Evolutionary conservation across 2,329 filamentous ascomycete genomes (phyloP), one percentile per base, ranked within the genome.

Genomic region (Alternaria brassicicola): DNA sequence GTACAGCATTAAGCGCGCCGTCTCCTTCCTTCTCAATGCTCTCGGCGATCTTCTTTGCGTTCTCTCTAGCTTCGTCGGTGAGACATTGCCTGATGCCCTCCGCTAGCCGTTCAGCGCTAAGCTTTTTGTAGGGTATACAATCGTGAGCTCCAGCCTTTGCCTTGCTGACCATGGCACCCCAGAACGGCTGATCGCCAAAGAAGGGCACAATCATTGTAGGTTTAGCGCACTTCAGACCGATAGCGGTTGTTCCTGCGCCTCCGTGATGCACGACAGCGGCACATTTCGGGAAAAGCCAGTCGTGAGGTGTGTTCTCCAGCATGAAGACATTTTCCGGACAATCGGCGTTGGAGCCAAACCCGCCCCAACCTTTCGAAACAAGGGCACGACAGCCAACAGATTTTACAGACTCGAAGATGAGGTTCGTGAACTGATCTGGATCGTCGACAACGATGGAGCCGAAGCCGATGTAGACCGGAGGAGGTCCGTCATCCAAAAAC

Each of bases 151-250:
- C 90, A 0, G 88, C 89, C 25, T 84, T 84, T 1, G 86, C 82
- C 31, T 82, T 84, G 4, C 82, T 82, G 1, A 92, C 82, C 86
- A 90, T 90, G 17, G 82, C 81, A 2, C 89, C 90, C 90, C 90
- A 93, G 71, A 93, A 93, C 47, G 88, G 84, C 73, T 93, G 90
- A 69, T 93, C 90, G 3, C 90, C 90, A 64, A 93, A 93, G 77
- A 93, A 93, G 0, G 90, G 90, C 2, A 93, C 88, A 25, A 92
- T 85, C 85, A 92, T 89, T 5, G 88, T 91, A 0, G 90, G 90
- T 66, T 85, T 86, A 3, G 84, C 90, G 62, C 85, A 89, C 72
- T 89, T 90, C 30, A 93, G 80, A 1, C 89, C 89, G 45, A 89
- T 89, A 1, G 90, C 90, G 0, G 89, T 91, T 0, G 90, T 93